These are phyloP conservation scores for Colletotrichum euphorbiae DNA, from an alignment of 2,329 filamentous ascomycete species.

Conservation along the genomic window DNA sequence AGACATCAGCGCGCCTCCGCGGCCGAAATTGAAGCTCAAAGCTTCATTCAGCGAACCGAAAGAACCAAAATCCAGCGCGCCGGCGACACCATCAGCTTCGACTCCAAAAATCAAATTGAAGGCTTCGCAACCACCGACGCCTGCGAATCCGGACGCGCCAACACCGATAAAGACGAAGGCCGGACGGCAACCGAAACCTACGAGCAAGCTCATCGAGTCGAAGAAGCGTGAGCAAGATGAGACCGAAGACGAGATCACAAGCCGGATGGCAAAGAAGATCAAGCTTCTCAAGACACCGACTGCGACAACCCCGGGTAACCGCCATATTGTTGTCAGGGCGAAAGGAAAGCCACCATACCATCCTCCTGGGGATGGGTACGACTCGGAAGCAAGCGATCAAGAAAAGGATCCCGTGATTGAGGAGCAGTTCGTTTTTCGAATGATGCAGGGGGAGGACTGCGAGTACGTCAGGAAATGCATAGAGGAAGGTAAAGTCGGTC, in stretches of 20 bases:
- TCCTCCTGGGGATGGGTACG: slow-evolving; percentile 88
- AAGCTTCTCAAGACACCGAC: slow-evolving; percentile 59
- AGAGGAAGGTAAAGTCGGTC: slow-evolving; percentile 80
- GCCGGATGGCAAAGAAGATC: slow-evolving; percentile 62
- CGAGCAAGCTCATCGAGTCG: slow-evolving; percentile 65
- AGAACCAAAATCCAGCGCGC: slow-evolving; percentile 25
- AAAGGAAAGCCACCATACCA: slow-evolving; percentile 77
- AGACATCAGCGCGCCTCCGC: slow-evolving; percentile 38
- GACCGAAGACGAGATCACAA: slow-evolving; percentile 59
- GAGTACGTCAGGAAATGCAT: slow-evolving; percentile 84
- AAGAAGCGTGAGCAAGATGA: slow-evolving; percentile 73
- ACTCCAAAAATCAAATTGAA: slow-evolving; percentile 55
- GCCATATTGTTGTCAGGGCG: slow-evolving; percentile 65
- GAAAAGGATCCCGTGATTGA: slow-evolving; percentile 91
- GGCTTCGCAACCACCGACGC: slow-evolving; percentile 53
- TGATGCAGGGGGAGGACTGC: slow-evolving; percentile 86
- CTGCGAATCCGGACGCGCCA: slow-evolving; percentile 45
- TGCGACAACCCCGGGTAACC: slow-evolving; percentile 44
- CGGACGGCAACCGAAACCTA: slow-evolving; percentile 69
- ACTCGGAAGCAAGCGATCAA: slow-evolving; percentile 92
- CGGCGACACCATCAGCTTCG: slow-evolving; percentile 38
- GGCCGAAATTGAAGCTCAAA: slow-evolving; percentile 45
- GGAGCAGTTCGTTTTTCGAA: slow-evolving; percentile 89
- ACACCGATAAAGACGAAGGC: slow-evolving; percentile 66
- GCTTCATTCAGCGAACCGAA: slow-evolving; percentile 39